Percentiles rank a stretch among this genome's conserved stretches.
Conservation (phyloP, 2,329 filamentous ascomycete genomes). For the Exutisphaerella laricina region DNA sequence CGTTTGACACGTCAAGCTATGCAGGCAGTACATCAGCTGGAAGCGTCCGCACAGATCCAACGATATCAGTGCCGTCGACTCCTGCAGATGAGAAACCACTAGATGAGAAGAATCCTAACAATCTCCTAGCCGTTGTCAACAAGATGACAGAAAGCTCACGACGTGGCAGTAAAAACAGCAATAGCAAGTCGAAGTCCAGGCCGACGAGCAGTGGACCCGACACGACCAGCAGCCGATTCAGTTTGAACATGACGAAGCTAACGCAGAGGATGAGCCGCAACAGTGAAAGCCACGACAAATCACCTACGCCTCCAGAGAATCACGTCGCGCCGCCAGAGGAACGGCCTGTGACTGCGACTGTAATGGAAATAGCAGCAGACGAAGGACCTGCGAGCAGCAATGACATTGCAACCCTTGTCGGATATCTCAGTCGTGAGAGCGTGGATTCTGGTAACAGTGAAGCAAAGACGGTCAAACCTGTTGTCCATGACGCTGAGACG, state of each 20-base stretch:
- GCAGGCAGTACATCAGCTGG: conserved; percentile 27
- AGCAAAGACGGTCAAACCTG: conserved; percentile 5
- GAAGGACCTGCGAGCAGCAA: neutral
- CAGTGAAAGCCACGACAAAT: conserved; percentile 8
- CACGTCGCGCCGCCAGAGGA: conserved; percentile 2
- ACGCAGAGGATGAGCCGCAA: conserved; percentile 32
- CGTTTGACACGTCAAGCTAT: conserved; percentile 36
- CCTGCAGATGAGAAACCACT: conserved; percentile 38
- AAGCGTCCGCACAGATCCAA: conserved; percentile 23
- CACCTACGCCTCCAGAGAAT: neutral
- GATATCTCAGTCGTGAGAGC: neutral
- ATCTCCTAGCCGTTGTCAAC: conserved; percentile 29
- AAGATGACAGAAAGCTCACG: conserved; percentile 27
- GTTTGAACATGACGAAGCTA: conserved; percentile 39
- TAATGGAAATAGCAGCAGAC: neutral
- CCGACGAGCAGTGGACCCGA: conserved; percentile 34
- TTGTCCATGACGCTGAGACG: conserved; percentile 6
- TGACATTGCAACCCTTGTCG: neutral
- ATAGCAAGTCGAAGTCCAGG: conserved; percentile 35
- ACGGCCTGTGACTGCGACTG: conserved; percentile 3
- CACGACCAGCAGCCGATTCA: conserved; percentile 33
- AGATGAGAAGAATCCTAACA: conserved; percentile 12
- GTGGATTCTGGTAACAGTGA: neutral
- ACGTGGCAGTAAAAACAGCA: conserved; percentile 24
- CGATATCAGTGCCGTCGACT: conserved; percentile 35